Evolutionary conservation across 371 early-diverging fungal genomes (phyloP), one percentile per base, ranked within the genome.

Genomic region (Catenaria anguillulae): DNA sequence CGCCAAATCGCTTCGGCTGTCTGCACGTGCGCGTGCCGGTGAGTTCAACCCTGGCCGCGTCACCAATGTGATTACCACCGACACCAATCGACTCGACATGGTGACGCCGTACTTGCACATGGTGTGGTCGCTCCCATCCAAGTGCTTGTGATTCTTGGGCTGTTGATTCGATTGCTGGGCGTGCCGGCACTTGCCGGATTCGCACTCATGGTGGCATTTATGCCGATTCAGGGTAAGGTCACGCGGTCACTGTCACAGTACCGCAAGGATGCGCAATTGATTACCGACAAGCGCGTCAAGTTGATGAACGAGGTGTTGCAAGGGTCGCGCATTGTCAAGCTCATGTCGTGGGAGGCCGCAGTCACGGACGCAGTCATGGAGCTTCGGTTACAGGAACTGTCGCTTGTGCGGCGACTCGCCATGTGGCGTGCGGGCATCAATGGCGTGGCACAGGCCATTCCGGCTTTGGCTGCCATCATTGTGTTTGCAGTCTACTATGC

Each of bases 111-210:
- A 87, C 56, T 70, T 88, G 60, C 89, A 90, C 68, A 77, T 87
- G 43, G 33, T 87, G 15, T 91, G 90, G 92, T 85, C 87, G 65
- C 89, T n/a, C 89, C 92, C n/a, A 82, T 93, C 65, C 93, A 94
- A 72, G 91, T 93, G 48, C 62, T 74, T 0, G 65, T 94, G 48
- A 84, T 89, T 5, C 73, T 96, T 52, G 71, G 71, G 55, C 80
- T 94, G 62, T 77, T 97, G 26, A 86, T 84, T 68, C 73, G 81
- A 37, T 85, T 87, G 2, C 82, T 97, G 70, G 91, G 93, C 5
- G 80, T 81, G 61, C 79, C 89, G 58, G 77, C 84, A 48, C 87
- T 90, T 73, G 92, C 90, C 35, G 97, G 97, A 64, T 86, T 93
- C 5, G 77, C 74, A 19, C 71, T 91, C 34, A 87, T 97, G 83